Base-by-base conservation (phyloP, 371 early-diverging fungal genomes). In the Apophysomyces variabilis region DNA sequence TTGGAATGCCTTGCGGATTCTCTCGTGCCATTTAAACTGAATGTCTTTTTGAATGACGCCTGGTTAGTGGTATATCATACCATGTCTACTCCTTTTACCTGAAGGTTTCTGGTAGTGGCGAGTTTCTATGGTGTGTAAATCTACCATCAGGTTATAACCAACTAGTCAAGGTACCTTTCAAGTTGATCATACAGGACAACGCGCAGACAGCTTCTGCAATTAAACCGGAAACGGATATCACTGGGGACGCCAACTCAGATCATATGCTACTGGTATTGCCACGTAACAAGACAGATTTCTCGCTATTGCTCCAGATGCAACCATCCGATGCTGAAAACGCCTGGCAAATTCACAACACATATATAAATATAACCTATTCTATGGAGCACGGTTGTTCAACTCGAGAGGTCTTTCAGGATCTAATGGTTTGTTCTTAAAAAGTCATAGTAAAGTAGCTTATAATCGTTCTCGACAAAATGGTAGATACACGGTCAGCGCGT, bases 401-500 rank as follows among this genome's bases (percentile, higher is more conserved):
- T 4, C 54, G 21, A 5, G 54, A 50, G 35, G 32, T 50, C n/a
- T 50, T 1, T 21, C 54, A 50, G 21, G 54, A 50, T 26, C 11
- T 50, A 8, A 21, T 50, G 54, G 54, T 50, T 18, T 21, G 21
- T 13, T 12, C n/a, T 3, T 0, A 45, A 45, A 13, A 45, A 45
- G 13, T 45, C 46, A 45, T 45, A 13, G 8, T n/a, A 0, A 18
- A 13, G 8, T 45, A 43, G 16, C n/a, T 45, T 13, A 45, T 41
- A 41, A 41, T 41, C 5, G 3, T 41, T 50, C 16, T 47, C 7
- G 13, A 47, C 16, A 14, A 11, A 50, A 3, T 16, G 35, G 21
- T 21, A 50, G 54, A 21, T 50, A 18, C 54, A 50, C 6, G 54
- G 54, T 8, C 54, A 50, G 21, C 54, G 54, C n/a, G 21, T 50